Conservation (phyloP, 495 filamentous ascomycete species). For the Glonium stellatum region DNA sequence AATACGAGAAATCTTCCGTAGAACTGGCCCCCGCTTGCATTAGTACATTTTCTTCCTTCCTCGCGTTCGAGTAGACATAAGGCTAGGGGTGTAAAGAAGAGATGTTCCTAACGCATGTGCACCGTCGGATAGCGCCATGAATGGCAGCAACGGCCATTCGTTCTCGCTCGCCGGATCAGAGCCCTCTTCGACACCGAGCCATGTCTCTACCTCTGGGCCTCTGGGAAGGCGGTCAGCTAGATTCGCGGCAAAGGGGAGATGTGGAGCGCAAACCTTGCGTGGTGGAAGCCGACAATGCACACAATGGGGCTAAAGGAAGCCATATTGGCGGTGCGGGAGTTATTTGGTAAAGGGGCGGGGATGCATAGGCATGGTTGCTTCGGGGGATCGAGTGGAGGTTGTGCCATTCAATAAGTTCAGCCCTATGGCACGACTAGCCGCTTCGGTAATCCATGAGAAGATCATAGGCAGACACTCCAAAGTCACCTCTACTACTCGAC, state of each 20-base stretch:
- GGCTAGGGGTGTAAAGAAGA: constrained; percentile 3
- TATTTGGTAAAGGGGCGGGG: not conserved
- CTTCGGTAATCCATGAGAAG: too few relatives aligned
- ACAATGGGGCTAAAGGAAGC: constrained; percentile 53
- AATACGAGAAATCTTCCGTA: constrained; percentile 96
- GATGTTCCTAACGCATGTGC: constrained; percentile 70
- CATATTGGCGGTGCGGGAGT: constrained; percentile 7
- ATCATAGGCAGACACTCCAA: too few relatives aligned
- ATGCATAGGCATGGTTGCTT: not conserved
- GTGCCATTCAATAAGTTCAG: not conserved
- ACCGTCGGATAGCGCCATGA: constrained; percentile 96
- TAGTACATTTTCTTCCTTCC: constrained; percentile 6
- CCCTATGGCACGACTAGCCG: not conserved
- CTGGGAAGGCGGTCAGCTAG: constrained; percentile 38
- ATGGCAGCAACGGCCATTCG: constrained; percentile 88
- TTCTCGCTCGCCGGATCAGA: constrained; percentile 74
- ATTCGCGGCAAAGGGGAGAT: not conserved
- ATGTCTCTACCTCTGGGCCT: constrained; percentile 89
- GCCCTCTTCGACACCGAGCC: constrained; percentile 75
- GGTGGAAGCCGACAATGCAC: constrained; percentile 92
- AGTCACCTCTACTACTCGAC: too few relatives aligned
- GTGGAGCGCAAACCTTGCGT: constrained; percentile 58
- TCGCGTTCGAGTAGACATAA: not conserved
- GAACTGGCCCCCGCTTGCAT: constrained; percentile 45
- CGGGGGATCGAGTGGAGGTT: not conserved